Evolutionary conservation across 1,139 yeast species (phyloP), one percentile per base, ranked within the genome.

Genomic region (Kodamaea sp.): DNA sequence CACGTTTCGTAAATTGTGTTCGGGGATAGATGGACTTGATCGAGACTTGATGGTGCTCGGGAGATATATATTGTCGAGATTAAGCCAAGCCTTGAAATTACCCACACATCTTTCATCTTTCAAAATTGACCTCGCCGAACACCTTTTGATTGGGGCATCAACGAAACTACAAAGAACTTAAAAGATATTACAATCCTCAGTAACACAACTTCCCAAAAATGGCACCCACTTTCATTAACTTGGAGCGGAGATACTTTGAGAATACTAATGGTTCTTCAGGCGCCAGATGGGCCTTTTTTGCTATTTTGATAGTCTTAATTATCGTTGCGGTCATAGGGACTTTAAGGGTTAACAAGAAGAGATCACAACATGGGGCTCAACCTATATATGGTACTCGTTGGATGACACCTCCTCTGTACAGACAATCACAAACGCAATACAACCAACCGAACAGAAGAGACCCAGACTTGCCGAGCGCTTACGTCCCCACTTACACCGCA

Each of bases 321-420:
- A 28, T 75, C 3, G 48, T 76, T 2, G 73, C 77, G 2, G 54
- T 84, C 6, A 23, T 76, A 1, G 70, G 79, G 22, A 73, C 80
- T 2, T 58, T 88, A 12, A 54, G 78, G 25, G 70, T 80, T 23
- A 86, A 88, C 47, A 73, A 71, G 33, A 69, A 72, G 39, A 70
- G 96, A 52, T 66, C 76, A 2, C 66, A 57, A 22, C 59, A 64
- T 25, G 97, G 97, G 5, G 66, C 69, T 25, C 71, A 70, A 20
- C 96, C 97, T 0, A 68, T 88, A 4, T 72, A 80, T 39, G 95
- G 95, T 7, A 88, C 97, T 1, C 78, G 87, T 7, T 89, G 96
- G 94, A 76, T 89, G 72, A 83, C 95, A 0, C 96, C 96, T 4
- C 96, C 96, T 0, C 71, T 84, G n/a, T 88, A 89, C 55, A 61